Evolutionary conservation across 768 basidiomycete species (phyloP), one percentile per base, ranked within the genome.

Genomic region (Calocera viscosa): DNA sequence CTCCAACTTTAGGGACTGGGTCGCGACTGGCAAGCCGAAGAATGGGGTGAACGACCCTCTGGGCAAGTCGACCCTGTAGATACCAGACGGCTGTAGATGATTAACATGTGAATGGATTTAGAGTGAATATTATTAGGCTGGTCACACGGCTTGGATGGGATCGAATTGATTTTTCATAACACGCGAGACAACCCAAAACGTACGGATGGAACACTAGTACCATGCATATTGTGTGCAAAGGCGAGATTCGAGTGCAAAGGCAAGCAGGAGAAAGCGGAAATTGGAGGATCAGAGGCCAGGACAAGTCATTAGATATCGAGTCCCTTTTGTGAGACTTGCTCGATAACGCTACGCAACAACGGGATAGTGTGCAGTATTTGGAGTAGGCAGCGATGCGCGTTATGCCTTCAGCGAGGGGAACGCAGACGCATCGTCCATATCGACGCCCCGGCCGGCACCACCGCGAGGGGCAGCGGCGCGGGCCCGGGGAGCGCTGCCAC

Each of bases 371-470:
- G 43, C 43, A 47, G 16, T 24, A 17, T 24, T 40, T 28, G 30
- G 24, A 34, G 28, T 34, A 66, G 35, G 8, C 2, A 33, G 28
- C n/a, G 35, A 17, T 19, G 43, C 43, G 16, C 24, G 43, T 47
- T 24, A 47, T 66, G 66, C 30, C 24, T 11, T 64, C 60, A 96
- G 83, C 71, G 93, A 91, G 49, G 93, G 93, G 86, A 96, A 96
- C 68, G 91, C 92, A 30, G 78, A 79, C 77, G 90, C 81, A 77
- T 96, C 93, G 72, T 86, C 86, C 70, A 94, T 89, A 74, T 88
- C 82, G 77, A 92, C 79, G 67, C 81, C 82, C 64, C 75, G 79
- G 33, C 79, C 80, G 60, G 75, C 73, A 66, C 78, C 73, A 38
- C 74, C 69, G 69, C 80, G 77, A 66, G 80, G 77, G 68, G 77